These are phyloP conservation scores for Vanrija humicola DNA, from an alignment of 1,284 basidiomycete species.

Conservation along the genomic window DNA sequence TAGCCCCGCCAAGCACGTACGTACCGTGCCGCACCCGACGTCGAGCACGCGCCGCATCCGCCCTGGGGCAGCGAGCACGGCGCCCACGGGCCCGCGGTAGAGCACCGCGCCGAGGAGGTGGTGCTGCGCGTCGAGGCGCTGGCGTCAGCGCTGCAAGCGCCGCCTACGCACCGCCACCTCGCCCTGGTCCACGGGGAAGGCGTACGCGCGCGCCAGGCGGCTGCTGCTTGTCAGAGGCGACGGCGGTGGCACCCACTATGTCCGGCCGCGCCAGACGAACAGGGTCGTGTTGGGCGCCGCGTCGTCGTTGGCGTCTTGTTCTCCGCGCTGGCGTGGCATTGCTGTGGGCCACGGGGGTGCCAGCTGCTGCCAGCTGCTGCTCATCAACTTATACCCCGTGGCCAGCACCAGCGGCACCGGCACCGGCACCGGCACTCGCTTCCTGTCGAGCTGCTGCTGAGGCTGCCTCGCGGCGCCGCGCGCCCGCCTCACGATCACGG, in stretches of 20 bases:
- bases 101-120: conserved; percentile 12
- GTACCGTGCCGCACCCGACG: conserved; percentile 24
- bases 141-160: background rate
- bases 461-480: too few species aligned
- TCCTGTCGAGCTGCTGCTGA: background rate
- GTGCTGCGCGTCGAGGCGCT: conserved; percentile 22
- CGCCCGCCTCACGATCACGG: too few species aligned
- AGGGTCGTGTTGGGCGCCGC: background rate
- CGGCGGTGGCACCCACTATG: conserved; percentile 2
- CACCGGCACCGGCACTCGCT: too few species aligned
- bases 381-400: too few species aligned
- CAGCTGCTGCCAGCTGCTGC: too few species aligned
- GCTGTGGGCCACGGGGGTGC: too few species aligned
- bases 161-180: conserved; percentile 14
- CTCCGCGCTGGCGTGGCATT: too few species aligned
- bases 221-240: conserved; percentile 2
- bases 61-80: conserved; percentile 3
- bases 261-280: background rate
- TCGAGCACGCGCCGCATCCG: conserved; percentile 12
- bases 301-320: background rate
- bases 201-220: conserved; percentile 15
- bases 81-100: conserved; percentile 19
- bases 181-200: conserved; percentile 21
- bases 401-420: too few species aligned
- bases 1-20: background rate